Conservation (phyloP, 441 rosid genomes). For the Erysimum cheiri region DNA sequence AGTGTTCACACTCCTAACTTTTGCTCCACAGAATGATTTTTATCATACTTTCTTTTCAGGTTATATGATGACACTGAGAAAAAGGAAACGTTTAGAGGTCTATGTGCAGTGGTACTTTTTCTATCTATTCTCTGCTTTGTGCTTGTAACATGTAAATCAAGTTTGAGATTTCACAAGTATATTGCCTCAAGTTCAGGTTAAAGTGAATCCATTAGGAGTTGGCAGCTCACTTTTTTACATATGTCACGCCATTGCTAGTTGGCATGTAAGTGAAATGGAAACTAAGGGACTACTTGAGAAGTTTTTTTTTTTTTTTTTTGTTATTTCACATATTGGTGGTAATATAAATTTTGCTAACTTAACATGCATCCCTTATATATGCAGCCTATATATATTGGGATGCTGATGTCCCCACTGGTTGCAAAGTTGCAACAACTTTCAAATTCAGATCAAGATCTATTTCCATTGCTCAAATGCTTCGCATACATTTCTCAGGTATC, state of each 20-base stretch:
- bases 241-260: conserved; percentile 95
- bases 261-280: conserved; percentile 70
- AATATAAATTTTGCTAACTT: background rate
- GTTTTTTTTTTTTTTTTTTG: background rate
- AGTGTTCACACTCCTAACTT: background rate
- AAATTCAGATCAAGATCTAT: conserved; percentile 84
- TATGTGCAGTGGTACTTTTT: conserved; percentile 86
- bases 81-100: conserved; percentile 94
- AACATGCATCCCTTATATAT: conserved; percentile 38
- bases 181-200: conserved; percentile 54
- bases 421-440: conserved; percentile 94
- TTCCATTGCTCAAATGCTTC: conserved; percentile 89
- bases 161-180: background rate
- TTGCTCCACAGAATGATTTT: background rate
- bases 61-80: conserved; percentile 88
- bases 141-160: conserved; percentile 6
- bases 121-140: conserved; percentile 8
- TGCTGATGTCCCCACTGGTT: conserved; percentile 89
- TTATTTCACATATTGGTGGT: no score
- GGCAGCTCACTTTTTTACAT: conserved; percentile 76
- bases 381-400: conserved; percentile 80
- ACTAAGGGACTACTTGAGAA: background rate
- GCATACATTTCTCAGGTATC: conserved; percentile 85
- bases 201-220: conserved; percentile 88
- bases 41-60: conserved; percentile 47